phyloP scores from a whole-genome alignment of 139 green algal genomes.

The Coelastrella sp. region DNA sequence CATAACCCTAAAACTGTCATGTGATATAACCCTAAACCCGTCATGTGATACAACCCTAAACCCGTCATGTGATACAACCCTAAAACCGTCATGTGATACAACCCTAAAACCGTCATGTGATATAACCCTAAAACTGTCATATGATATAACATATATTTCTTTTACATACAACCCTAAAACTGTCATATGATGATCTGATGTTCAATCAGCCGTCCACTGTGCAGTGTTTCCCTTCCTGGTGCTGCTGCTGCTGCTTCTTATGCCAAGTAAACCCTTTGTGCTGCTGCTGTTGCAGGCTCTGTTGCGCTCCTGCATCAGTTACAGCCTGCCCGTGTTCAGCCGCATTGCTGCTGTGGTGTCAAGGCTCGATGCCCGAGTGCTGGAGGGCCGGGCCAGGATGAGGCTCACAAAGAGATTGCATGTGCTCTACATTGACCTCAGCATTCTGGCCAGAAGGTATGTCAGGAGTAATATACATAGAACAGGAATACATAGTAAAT shows the following conservation, averaged over 20 bases:
- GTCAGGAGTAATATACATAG: neutral
- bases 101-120: no score
- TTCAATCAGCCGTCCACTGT: no score
- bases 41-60: no score
- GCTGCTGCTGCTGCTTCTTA: neutral
- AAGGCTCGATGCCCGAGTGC: conserved; percentile 6
- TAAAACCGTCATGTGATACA: no score
- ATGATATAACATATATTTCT: no score
- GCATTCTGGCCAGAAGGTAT: conserved; percentile 41
- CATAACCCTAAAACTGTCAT: no score
- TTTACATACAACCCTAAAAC: no score
- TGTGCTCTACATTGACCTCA: conserved; percentile 37
- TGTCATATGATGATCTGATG: no score
- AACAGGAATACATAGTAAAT: no score
- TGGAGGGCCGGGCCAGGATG: conserved; percentile 11
- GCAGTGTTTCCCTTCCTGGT: neutral
- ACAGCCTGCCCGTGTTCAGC: conserved; percentile 39
- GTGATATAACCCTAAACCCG: no score
- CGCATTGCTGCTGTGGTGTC: conserved; percentile 3
- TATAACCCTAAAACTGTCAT: no score
- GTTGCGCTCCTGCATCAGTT: conserved; percentile 23
- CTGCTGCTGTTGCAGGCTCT: conserved; percentile 21
- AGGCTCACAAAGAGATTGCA: conserved; percentile 39
- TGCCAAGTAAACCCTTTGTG: neutral
- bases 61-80: no score